Percentiles rank a stretch among this genome's conserved stretches.
phyloP scores from a whole-genome alignment of 306 rosid species.

The Inga oerstediana region DNA sequence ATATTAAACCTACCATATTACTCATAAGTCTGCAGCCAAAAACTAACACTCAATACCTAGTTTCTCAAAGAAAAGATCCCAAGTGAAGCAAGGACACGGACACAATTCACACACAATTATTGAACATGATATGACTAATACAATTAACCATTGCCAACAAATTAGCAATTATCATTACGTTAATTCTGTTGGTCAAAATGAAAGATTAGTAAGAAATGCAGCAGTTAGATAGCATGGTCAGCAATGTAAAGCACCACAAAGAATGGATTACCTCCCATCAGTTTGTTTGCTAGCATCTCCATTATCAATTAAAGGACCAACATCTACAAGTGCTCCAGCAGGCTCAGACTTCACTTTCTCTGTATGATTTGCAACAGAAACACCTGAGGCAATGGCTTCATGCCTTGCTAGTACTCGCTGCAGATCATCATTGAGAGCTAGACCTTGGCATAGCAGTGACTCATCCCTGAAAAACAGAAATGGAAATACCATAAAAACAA shows the following conservation, averaged over 20 bases:
- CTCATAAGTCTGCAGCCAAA: not conserved
- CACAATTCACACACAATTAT: not conserved
- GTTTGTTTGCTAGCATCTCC: conserved; percentile 63
- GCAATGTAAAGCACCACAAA: conserved; percentile 12
- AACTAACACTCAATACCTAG: not conserved
- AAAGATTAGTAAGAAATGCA: not conserved
- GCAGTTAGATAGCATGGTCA: conserved; percentile 30
- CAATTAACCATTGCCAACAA: not conserved
- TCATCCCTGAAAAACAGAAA: conserved; percentile 62
- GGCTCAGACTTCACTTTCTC: conserved; percentile 61
- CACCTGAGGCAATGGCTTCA: conserved; percentile 82
- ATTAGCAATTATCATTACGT: conserved; percentile 11
- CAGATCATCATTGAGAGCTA: conserved; percentile 89
- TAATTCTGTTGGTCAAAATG: conserved; percentile 17
- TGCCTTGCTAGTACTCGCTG: conserved; percentile 93
- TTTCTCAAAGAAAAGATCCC: conserved; percentile 3
- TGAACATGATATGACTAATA: conserved; percentile 1
- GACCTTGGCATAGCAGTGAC: conserved; percentile 89
- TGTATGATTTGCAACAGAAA: conserved; percentile 38
- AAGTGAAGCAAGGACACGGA: conserved; percentile 8
- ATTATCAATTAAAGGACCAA: conserved; percentile 82
- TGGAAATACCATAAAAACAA: not conserved
- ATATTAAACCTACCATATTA: not conserved
- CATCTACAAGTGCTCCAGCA: conserved; percentile 59
- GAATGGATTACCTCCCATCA: conserved; percentile 60